Conservation (phyloP, 2,329 filamentous ascomycete genomes). For the Penicillium sp. region DNA sequence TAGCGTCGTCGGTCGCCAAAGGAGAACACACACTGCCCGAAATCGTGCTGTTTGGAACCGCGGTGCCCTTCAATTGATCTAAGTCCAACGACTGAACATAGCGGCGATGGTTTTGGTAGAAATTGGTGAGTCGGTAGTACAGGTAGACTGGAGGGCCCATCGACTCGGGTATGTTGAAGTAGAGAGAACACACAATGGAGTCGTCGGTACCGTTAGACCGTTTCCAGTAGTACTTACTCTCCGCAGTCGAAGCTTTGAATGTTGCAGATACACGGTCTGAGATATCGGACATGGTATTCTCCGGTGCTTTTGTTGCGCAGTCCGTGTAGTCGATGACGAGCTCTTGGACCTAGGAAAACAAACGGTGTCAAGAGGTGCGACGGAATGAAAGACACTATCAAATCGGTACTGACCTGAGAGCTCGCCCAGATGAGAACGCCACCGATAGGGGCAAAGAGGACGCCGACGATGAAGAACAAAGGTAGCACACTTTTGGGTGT, state of each 20-base stretch:
- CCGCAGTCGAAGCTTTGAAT: conserved; percentile 61
- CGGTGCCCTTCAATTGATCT: conserved; percentile 76
- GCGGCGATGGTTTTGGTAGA: conserved; percentile 97
- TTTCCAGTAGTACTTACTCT: conserved; percentile 37
- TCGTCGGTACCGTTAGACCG: conserved; percentile 33
- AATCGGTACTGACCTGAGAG: conserved; percentile 61
- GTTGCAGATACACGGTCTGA: conserved; percentile 61
- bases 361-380: conserved; percentile 3
- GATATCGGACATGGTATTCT: conserved; percentile 32
- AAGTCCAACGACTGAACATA: conserved; percentile 90
- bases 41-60: conserved; percentile 62
- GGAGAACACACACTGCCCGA: conserved; percentile 73
- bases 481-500: conserved; percentile 92
- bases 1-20: conserved; percentile 56
- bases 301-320: conserved; percentile 63
- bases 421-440: conserved; percentile 85
- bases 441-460: conserved; percentile 92
- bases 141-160: conserved; percentile 82
- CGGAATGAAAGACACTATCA: background rate
- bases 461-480: conserved; percentile 84
- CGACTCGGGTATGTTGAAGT: conserved; percentile 76
- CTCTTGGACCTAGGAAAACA: conserved; percentile 72
- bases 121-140: conserved; percentile 96
- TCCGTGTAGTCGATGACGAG: conserved; percentile 86
- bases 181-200: conserved; percentile 66